Evolutionary conservation across 352 stramenopile species (phyloP), one percentile per base, ranked within the genome.

Genomic region (Pythium monospermum): DNA sequence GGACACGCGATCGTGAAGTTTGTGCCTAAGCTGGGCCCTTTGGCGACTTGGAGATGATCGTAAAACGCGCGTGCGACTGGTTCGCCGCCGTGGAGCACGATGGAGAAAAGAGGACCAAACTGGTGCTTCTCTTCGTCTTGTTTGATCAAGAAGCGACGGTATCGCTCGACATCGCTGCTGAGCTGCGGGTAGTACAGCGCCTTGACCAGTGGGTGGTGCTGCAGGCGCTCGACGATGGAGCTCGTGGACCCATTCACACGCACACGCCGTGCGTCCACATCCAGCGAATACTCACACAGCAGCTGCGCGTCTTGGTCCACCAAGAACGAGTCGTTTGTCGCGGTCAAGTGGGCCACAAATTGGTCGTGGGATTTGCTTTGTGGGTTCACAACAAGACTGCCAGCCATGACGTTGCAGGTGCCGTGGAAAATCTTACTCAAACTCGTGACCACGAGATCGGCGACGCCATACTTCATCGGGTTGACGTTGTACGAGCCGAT

Each of bases 341-440:
- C 46, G 2, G 40, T 33, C 1, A 82, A 67, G 31, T 71, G 36
- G 6, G 57, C 45, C 16, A 67, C 59, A 4, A 93, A 69, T 32
- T 79, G 67, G 23, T 63, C 58, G 42, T 83, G 71, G 23, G 60
- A 41, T 0, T 61, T 56, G 11, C 82, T 74, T 18, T 70, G 49
- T 0, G 84, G 81, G 64, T 96, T 98, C 18, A 93, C 39, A 18
- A 98, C 81, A 11, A 97, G 59, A 39, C 84, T 96, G 16, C 93
- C 93, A 21, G 67, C 91, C 74, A 97, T 97, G n/a, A 91, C 78
- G 57, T 94, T 91, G 35, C 88, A 82, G 7, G 77, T 80, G 13
- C 93, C 93, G 42, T 83, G 93, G 46, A 98, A 97, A 44, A 97
- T 85, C 69, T 98, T 98, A 25, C 90, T 95, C 31, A 98, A 65